Evolutionary conservation across 73 alveolate species (phyloP).

Genomic region (Tetrahymena borealis): DNA sequence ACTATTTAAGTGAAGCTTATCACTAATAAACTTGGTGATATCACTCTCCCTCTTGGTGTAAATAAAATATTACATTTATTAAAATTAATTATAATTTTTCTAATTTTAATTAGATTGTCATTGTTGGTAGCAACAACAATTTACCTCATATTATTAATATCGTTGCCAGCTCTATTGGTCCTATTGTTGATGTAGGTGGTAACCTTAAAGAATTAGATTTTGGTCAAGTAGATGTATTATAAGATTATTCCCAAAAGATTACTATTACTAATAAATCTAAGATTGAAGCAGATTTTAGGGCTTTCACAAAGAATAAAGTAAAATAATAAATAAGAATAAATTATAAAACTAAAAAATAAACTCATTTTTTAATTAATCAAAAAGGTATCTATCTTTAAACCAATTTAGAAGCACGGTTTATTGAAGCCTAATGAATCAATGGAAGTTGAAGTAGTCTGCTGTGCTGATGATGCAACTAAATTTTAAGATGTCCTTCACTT

Average conservation of each 20-base stretch:
- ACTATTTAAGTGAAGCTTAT: constrained; percentile 81
- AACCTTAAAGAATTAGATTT: constrained; percentile 84
- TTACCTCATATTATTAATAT: constrained; percentile 81
- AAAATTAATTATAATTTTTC: constrained; percentile 45
- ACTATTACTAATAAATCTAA: constrained; percentile 84
- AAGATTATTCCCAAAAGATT: constrained; percentile 75
- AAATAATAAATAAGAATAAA: neutral
- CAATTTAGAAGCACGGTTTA: constrained; percentile 81
- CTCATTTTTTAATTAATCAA: neutral
- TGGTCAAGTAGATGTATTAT: constrained; percentile 85
- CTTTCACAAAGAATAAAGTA: constrained; percentile 90
- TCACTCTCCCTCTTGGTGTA: constrained; percentile 77
- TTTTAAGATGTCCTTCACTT: constrained; percentile 88
- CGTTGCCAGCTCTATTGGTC: constrained; percentile 95
- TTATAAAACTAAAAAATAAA: neutral
- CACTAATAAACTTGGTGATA: constrained; percentile 83
- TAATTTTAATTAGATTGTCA: constrained; percentile 4
- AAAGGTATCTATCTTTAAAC: constrained; percentile 66
- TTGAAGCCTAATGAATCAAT: constrained; percentile 89
- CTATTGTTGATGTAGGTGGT: constrained; percentile 81
- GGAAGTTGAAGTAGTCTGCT: constrained; percentile 89
- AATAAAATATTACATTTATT: constrained; percentile 18
- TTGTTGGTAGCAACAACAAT: constrained; percentile 49
- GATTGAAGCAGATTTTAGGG: constrained; percentile 96
- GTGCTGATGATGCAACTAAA: constrained; percentile 96